Evolutionary conservation across 75 land plant genomes (phyloP), one percentile per base, ranked within the genome.

Genomic region (Isoetes taiwanensis): DNA sequence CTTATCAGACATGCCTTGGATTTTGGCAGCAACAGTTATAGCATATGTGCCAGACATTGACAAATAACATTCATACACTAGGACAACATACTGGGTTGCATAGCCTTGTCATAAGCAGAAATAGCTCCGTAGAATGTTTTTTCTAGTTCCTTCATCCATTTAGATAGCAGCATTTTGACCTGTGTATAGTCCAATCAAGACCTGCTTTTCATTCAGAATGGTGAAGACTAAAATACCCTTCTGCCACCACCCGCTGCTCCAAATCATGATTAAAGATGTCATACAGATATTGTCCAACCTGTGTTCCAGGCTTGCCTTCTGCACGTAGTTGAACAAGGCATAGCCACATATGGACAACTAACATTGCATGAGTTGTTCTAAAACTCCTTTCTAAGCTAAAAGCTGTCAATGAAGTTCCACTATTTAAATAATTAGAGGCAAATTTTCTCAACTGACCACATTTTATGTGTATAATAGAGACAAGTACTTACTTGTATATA

Each of bases 71-170:
- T n/a, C n/a, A n/a, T n/a, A n/a, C n/a, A n/a, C n/a, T n/a, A n/a
- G n/a, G n/a, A n/a, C n/a, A n/a, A n/a, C n/a, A n/a, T n/a, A n/a
- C n/a, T n/a, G n/a, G 84, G 83, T 17, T 43, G 32, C 71, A 90
- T 66, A 25, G 99, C 90, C 23, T 52, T 56, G 74, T 89, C 91
- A 77, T 82, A 89, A 33, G 90, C 86, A 55, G 77, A 74, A 52
- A 84, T 67, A 61, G 94, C 87, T 40, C 99, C 99, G 64, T 89
- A 94, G 41, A 94, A 89, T 56, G 84, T 90, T 68, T 78, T 94
- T 63, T 94, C 99, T 50, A 94, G 59, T 26, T 94, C 99, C 56
- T 85, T 94, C 96, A 94, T 84, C 96, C 99, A 94, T 48, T 63
- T 85, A 41, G 76, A 72, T 55, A 89, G 69, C n/a, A 80, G 62